Evolutionary conservation across 2,329 filamentous ascomycete species (phyloP).

Genomic region (Diaporthe aspalathi): DNA sequence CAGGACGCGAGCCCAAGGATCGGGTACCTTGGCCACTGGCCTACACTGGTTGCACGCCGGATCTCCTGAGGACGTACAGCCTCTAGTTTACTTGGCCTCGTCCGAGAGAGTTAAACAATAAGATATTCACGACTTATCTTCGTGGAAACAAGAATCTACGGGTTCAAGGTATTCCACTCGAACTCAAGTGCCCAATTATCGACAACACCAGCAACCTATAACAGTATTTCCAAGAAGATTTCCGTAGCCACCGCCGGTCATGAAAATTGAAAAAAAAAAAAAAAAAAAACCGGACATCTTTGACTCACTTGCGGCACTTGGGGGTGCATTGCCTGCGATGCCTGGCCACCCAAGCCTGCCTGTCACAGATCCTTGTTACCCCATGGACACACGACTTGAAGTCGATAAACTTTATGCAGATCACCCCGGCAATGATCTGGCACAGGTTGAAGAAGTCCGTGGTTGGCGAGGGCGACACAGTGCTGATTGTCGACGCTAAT

Average conservation of each 20-base stretch:
- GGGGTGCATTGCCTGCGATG: not conserved
- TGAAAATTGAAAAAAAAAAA: not conserved
- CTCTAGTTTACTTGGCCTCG: too few species aligned
- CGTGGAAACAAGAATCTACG: too few species aligned
- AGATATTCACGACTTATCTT: too few species aligned
- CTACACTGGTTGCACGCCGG: too few species aligned
- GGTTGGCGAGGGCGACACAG: not conserved
- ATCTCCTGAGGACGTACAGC: too few species aligned
- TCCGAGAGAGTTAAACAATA: too few species aligned
- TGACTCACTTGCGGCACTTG: conserved; percentile 11
- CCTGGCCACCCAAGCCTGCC: conserved; percentile 5
- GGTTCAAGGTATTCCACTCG: too few species aligned
- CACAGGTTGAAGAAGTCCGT: conserved; percentile 24
- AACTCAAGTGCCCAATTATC: too few species aligned
- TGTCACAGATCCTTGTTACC: not conserved
- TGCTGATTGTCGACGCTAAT: conserved; percentile 18
- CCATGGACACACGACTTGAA: not conserved
- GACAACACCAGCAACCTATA: too few species aligned
- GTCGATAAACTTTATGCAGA: conserved; percentile 6
- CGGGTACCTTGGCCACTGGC: too few species aligned
- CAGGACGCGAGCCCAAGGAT: too few species aligned
- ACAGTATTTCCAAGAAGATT: too few species aligned
- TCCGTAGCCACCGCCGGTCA: not conserved
- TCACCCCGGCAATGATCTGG: not conserved
- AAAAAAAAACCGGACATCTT: conserved; percentile 26